These are phyloP conservation scores for Aspergillus steynii DNA, from an alignment of 495 filamentous ascomycete species.

Conservation along the genomic window DNA sequence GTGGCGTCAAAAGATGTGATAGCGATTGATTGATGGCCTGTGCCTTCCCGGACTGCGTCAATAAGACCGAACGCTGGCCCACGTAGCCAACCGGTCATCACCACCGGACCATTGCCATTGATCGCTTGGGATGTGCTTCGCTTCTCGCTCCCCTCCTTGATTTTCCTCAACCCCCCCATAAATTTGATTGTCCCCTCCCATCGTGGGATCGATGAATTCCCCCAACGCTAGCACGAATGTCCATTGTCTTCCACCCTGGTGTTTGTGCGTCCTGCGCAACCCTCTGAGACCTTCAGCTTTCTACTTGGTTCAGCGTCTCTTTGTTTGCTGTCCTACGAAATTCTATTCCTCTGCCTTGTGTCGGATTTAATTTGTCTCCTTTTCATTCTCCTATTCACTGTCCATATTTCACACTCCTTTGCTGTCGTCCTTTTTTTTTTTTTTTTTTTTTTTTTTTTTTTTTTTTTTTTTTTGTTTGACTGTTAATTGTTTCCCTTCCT, in stretches of 20 bases:
- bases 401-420: not conserved
- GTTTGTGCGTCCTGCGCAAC: not conserved
- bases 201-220: not conserved
- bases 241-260: not conserved
- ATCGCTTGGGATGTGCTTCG: constrained; percentile 2
- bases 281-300: constrained; percentile 13
- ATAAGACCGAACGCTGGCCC: constrained; percentile 20
- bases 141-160: constrained; percentile 2
- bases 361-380: not conserved
- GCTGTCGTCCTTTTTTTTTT: not conserved
- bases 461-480: not conserved
- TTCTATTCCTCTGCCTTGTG: not conserved
- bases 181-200: constrained; percentile 2
- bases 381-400: not conserved
- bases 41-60: constrained; percentile 40
- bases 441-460: not conserved
- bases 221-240: not conserved
- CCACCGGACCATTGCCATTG: constrained; percentile 11
- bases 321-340: constrained; percentile 9
- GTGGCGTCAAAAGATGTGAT: constrained; percentile 36
- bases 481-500: not conserved
- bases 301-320: constrained; percentile 3
- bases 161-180: constrained; percentile 5
- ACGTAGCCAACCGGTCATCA: constrained; percentile 19
- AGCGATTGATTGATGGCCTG: constrained; percentile 29